Conservation (phyloP, 2,329 filamentous ascomycete species). For the Coniosporium tulheliwenetii region DNA sequence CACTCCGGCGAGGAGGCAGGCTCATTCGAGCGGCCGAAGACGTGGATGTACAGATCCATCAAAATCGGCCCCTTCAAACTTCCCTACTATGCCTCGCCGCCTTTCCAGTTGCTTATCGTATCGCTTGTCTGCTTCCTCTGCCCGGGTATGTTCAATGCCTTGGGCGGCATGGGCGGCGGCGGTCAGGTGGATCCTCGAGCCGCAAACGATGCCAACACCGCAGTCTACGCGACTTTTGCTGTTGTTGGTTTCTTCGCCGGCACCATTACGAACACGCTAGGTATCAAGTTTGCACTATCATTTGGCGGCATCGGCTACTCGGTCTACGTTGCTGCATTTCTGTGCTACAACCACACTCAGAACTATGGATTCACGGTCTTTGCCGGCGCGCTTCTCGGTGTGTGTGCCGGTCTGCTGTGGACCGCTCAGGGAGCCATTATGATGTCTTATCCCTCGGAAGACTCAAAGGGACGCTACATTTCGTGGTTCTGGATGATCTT, state of each 20-base stretch:
- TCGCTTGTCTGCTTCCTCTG: slow-evolving; percentile 38
- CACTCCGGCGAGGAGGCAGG: slow-evolving; percentile 1
- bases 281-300: slow-evolving; percentile 50
- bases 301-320: slow-evolving; percentile 66
- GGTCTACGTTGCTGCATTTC: slow-evolving; percentile 56
- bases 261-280: slow-evolving; percentile 63
- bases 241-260: slow-evolving; percentile 49
- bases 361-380: slow-evolving; percentile 62
- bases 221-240: slow-evolving; percentile 57
- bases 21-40: slow-evolving; percentile 18
- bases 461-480: slow-evolving; percentile 75
- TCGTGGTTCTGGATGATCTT: slow-evolving; percentile 92
- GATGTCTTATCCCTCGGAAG: slow-evolving; percentile 76
- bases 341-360: slow-evolving; percentile 52
- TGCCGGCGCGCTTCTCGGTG: slow-evolving; percentile 58
- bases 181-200: slow-evolving; percentile 34
- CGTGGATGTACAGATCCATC: slow-evolving; percentile 31
- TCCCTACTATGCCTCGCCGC: slow-evolving; percentile 34
- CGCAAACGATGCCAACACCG: slow-evolving; percentile 52
- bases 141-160: slow-evolving; percentile 37
- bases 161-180: slow-evolving; percentile 34
- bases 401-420: slow-evolving; percentile 70
- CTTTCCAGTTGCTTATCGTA: slow-evolving; percentile 31
- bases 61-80: slow-evolving; percentile 24
- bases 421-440: slow-evolving; percentile 71